These are phyloP conservation scores for Acanthamoeba divionensis DNA, from an alignment of 208 protist genomes.

Conservation along the genomic window DNA sequence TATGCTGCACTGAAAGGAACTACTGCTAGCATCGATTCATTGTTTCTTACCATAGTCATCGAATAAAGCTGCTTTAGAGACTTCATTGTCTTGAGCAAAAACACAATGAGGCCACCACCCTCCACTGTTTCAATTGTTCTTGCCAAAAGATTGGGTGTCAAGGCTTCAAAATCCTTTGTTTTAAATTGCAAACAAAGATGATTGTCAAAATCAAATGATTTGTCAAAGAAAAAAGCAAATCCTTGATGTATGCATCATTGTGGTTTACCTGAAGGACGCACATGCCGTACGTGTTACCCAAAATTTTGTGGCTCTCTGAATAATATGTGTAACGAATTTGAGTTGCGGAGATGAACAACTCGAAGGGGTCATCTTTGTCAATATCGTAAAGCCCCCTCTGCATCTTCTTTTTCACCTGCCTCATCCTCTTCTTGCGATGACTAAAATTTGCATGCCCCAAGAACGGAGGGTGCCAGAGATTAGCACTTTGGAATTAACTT, in stretches of 20 bases:
- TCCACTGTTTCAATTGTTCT: slow-evolving; percentile 99
- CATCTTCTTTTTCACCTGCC: slow-evolving; percentile 92
- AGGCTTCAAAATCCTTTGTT: slow-evolving; percentile 97
- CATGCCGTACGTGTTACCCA: slow-evolving; percentile 99
- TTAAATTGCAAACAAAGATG: slow-evolving; percentile 46
- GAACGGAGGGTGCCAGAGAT: neutral
- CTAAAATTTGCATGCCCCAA: neutral
- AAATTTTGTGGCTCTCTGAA: slow-evolving; percentile 96
- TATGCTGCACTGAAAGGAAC: no score
- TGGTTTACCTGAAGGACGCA: slow-evolving; percentile 86
- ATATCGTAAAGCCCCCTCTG: slow-evolving; percentile 89
- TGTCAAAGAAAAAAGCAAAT: neutral
- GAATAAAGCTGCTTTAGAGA: slow-evolving; percentile 96
- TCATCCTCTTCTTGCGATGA: slow-evolving; percentile 90
- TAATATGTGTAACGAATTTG: slow-evolving; percentile 98
- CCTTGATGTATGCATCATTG: neutral
- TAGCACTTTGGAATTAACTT: neutral
- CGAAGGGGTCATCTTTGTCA: slow-evolving; percentile 95
- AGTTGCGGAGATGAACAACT: slow-evolving; percentile 97
- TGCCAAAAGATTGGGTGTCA: slow-evolving; percentile 98
- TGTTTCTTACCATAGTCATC: slow-evolving; percentile 91
- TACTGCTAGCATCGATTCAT: no score
- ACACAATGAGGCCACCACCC: slow-evolving; percentile 97
- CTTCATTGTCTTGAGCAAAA: slow-evolving; percentile 95
- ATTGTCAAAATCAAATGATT: slow-evolving; percentile 61